Conservation (phyloP, 1,139 yeast species). For the Candida pseudoviswanathii region DNA sequence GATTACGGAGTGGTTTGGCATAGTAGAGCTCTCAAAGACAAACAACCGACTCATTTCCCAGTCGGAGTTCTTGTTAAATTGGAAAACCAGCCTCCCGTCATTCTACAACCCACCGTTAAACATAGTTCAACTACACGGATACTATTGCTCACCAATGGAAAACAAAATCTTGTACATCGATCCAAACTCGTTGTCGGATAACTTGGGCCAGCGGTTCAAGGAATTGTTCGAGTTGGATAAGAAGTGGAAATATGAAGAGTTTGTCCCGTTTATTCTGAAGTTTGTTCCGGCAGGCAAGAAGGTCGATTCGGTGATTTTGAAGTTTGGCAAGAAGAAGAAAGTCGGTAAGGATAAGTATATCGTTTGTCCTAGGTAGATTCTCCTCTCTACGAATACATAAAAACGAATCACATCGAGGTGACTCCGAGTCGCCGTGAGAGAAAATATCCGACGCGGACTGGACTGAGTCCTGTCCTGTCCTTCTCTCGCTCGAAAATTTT, state of each 20-base stretch:
- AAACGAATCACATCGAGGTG: no score
- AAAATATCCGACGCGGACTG: no score
- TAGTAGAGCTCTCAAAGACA: slow-evolving; percentile 45
- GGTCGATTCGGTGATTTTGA: slow-evolving; percentile 70
- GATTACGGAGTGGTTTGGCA: slow-evolving; percentile 63
- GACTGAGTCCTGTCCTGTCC: no score
- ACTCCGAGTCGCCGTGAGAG: no score
- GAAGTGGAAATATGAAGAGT: slow-evolving; percentile 73
- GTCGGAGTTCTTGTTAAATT: slow-evolving; percentile 57
- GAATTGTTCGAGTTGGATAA: slow-evolving; percentile 61
- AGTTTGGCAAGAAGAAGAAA: slow-evolving; percentile 69
- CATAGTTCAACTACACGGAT: slow-evolving; percentile 53
- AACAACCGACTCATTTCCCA: slow-evolving; percentile 28
- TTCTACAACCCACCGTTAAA: slow-evolving; percentile 61
- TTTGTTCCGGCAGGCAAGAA: slow-evolving; percentile 59
- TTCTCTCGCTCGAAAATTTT: neutral
- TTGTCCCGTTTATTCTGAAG: slow-evolving; percentile 66
- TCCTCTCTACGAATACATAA: no score
- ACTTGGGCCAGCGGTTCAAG: slow-evolving; percentile 56
- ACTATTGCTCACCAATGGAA: slow-evolving; percentile 49
- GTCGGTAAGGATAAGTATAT: slow-evolving; percentile 47
- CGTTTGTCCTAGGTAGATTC: slow-evolving; percentile 19
- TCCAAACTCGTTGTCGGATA: slow-evolving; percentile 46
- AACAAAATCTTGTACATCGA: slow-evolving; percentile 56
- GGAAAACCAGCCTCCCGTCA: slow-evolving; percentile 71